These are phyloP conservation scores for Carex parvula DNA, from an alignment of 176 grass and related monocot genomes.

Conservation along the genomic window DNA sequence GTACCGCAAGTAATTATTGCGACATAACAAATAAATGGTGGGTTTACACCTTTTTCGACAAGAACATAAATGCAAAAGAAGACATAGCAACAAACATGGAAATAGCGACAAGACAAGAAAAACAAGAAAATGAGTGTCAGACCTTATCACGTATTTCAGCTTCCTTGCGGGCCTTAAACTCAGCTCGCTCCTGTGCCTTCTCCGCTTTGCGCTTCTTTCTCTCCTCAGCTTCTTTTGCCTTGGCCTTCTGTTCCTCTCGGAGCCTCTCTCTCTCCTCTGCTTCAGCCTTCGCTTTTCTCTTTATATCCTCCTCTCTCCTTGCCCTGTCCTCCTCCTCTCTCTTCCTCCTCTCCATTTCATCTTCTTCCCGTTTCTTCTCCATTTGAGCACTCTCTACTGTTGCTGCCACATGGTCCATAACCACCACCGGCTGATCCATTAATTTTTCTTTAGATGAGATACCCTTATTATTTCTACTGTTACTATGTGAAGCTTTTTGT, in stretches of 20 bases:
- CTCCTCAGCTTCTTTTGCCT: conserved; percentile 89
- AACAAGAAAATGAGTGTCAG: conserved; percentile 12
- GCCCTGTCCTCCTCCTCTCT: conserved; percentile 15
- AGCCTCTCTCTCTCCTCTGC: conserved; percentile 47
- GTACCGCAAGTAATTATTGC: not conserved
- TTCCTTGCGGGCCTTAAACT: conserved; percentile 64
- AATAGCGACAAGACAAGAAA: not conserved
- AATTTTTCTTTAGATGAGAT: conserved; percentile 17
- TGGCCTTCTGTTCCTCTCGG: conserved; percentile 64
- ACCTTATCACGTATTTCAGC: conserved; percentile 71
- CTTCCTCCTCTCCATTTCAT: conserved; percentile 22
- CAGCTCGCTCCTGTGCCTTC: conserved; percentile 61
- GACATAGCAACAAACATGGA: not conserved
- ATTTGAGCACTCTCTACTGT: not conserved
- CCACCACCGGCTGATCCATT: not conserved
- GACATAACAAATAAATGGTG: not conserved
- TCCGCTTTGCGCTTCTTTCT: conserved; percentile 69
- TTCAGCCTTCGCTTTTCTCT: conserved; percentile 20
- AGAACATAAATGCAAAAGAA: not conserved
- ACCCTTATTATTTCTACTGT: conserved; percentile 7
- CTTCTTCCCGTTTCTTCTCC: conserved; percentile 24
- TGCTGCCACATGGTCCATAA: not conserved
- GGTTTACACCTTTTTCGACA: not conserved
- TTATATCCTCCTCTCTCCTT: conserved; percentile 26
- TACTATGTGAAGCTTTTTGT: not conserved